Evolutionary conservation across 2,329 filamentous ascomycete species (phyloP), one percentile per base, ranked within the genome.

Genomic region (Colletotrichum simmondsii): DNA sequence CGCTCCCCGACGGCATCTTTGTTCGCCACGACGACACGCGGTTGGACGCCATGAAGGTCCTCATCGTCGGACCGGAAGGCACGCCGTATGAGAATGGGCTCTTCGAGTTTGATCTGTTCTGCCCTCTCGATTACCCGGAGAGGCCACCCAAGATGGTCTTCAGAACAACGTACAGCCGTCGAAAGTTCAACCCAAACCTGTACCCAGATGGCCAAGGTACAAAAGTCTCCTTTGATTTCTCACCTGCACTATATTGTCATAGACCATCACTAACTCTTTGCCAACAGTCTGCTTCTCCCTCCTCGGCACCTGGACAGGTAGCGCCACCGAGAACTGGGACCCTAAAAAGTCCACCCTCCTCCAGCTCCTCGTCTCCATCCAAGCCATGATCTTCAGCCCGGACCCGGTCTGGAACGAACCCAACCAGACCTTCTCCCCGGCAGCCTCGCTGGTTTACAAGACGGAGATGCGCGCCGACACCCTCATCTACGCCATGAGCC

Each of bases 371-470:
- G 83, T 90, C n/a, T 88, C 86, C 32, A 87, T 91, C 64, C 89
- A 91, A 75, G 83, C 84, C 35, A 89, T 91, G 88, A 85, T 91
- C 24, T 83, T 91, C 60, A 88, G 85, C 74, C 85, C 86, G 19
- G 75, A 88, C 61, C 89, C 89, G 1, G 87, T 81, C 77, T 87
- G 84, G 81, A 91, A 90, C 76, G 88, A 91, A 77, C 89, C 89
- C 0, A 85, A 83, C 2, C 83, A 62, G 22, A 14, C 30, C 1
- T 19, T 11, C 58, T 42, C 5, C 62, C 78, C 61, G 67, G 75
- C 24, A 16, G 26, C 2, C 46, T 66, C 4, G 78, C 79, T 5
- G 75, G 77, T 60, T 4, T 84, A 84, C 75, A 83, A 81, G 65
- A 60, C 69, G 7, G 37, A 59, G 1, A 74, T 82, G 16, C 79